A percentile compares a stretch with the other conserved stretches of the same genome.
These are phyloP conservation scores for Trifolium pratense DNA, from an alignment of 306 rosid species.

Conservation along the genomic window DNA sequence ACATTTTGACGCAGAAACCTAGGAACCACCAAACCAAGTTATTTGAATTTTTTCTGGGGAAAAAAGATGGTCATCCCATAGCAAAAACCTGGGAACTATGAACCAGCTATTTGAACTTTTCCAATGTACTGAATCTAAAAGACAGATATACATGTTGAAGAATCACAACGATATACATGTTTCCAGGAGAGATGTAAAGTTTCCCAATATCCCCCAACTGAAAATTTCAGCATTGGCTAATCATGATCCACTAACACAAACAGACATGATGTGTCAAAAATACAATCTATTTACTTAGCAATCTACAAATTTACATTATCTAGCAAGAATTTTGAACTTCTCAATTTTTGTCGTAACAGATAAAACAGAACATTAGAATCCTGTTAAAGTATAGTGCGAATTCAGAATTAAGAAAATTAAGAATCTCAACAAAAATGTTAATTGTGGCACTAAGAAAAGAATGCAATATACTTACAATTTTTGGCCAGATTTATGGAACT, in stretches of 20 bases:
- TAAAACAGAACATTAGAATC: conserved; percentile 1
- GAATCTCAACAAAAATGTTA: conserved; percentile 26
- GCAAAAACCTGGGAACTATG: no score
- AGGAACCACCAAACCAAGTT: neutral
- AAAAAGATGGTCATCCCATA: no score
- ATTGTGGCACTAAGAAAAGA: conserved; percentile 16
- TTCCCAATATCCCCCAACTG: conserved; percentile 1
- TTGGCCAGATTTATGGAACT: conserved; percentile 7
- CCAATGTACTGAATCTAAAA: neutral
- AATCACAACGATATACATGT: conserved; percentile 3
- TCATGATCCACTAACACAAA: conserved; percentile 14
- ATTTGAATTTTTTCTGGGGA: neutral
- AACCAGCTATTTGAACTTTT: no score
- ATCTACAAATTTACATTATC: neutral
- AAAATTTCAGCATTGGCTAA: neutral
- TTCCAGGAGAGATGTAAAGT: conserved; percentile 15
- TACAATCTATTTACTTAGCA: neutral
- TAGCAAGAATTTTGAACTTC: neutral
- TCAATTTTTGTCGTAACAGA: neutral
- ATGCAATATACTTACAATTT: neutral
- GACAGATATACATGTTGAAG: neutral
- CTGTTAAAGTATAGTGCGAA: neutral
- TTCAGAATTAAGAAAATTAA: conserved; percentile 14
- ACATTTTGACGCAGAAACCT: neutral
- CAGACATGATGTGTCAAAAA: neutral